Conservation (phyloP, 306 rosid species). For the Vigna radiata region DNA sequence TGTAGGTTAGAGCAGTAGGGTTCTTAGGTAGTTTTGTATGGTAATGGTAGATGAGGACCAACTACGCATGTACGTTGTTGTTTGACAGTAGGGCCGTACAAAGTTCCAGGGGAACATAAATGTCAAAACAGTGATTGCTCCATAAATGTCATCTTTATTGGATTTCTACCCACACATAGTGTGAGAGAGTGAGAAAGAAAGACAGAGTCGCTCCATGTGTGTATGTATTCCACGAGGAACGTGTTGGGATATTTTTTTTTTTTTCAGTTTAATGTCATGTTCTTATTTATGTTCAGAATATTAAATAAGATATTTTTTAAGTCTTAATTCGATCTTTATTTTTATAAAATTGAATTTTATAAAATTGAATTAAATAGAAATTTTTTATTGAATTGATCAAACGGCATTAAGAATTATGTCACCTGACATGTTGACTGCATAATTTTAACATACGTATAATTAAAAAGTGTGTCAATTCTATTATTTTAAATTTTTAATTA, state of each 20-base stretch:
- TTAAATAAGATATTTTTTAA: too few species aligned
- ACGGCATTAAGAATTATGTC: too few species aligned
- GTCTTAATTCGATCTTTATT: too few species aligned
- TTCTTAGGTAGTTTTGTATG: slow-evolving; percentile 15
- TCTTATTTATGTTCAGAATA: too few species aligned
- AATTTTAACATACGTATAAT: too few species aligned
- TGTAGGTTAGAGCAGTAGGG: slow-evolving; percentile 1
- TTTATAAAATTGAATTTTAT: too few species aligned
- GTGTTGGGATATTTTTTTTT: neutral
- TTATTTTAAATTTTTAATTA: too few species aligned
- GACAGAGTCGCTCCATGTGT: neutral
- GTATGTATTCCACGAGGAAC: neutral
- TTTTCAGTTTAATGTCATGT: neutral
- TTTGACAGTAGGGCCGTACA: slow-evolving; percentile 44
- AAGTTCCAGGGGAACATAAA: slow-evolving; percentile 41
- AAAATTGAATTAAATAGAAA: too few species aligned
- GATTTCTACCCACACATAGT: slow-evolving; percentile 48
- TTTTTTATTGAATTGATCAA: too few species aligned
- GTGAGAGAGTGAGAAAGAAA: neutral
- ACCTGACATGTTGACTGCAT: too few species aligned
- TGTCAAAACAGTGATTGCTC: slow-evolving; percentile 46
- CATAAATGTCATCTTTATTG: slow-evolving; percentile 53
- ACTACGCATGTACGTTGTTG: slow-evolving; percentile 32
- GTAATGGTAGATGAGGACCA: slow-evolving; percentile 37
- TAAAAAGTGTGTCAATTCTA: too few species aligned